Evolutionary conservation across 1,284 basidiomycete genomes (phyloP).

Genomic region (Moesziomyces antarcticus): DNA sequence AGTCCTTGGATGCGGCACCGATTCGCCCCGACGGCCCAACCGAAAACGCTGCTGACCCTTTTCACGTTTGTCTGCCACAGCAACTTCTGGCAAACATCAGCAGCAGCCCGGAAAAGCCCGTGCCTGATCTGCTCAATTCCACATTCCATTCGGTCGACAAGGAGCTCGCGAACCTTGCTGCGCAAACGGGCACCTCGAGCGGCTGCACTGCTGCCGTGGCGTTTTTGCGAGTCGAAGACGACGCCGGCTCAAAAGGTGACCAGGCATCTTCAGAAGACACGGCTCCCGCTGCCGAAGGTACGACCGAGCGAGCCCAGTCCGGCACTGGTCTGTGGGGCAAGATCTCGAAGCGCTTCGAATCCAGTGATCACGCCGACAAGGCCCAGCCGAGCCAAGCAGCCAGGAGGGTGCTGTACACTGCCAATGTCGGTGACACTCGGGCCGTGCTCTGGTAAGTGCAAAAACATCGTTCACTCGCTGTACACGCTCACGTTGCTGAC

Average conservation of each 20-base stretch:
- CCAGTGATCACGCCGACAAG: slow-evolving; percentile 20
- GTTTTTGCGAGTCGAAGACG: slow-evolving; percentile 92
- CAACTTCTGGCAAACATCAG: slow-evolving; percentile 70
- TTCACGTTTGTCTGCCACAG: slow-evolving; percentile 12
- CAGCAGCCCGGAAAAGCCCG: slow-evolving; percentile 71
- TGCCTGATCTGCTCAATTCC: slow-evolving; percentile 90
- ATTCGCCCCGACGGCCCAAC: background rate
- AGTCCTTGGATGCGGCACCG: slow-evolving; percentile 36
- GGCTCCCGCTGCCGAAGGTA: background rate
- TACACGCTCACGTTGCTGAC: background rate
- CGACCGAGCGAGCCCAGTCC: slow-evolving; percentile 2
- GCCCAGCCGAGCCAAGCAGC: slow-evolving; percentile 44
- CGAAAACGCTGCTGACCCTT: background rate
- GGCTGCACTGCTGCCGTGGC: slow-evolving; percentile 98
- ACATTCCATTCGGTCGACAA: slow-evolving; percentile 93
- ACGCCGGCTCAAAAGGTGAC: slow-evolving; percentile 58
- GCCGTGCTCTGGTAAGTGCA: slow-evolving; percentile 78
- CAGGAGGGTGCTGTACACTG: slow-evolving; percentile 88
- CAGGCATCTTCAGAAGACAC: background rate
- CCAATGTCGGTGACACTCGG: slow-evolving; percentile 94
- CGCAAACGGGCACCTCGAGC: slow-evolving; percentile 89
- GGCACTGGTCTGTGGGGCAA: slow-evolving; percentile 31
- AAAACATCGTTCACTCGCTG: background rate
- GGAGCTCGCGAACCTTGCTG: slow-evolving; percentile 81
- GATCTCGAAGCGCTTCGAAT: slow-evolving; percentile 36